phyloP scores from a whole-genome alignment of 768 basidiomycete species.

The Megacollybia marginata region DNA sequence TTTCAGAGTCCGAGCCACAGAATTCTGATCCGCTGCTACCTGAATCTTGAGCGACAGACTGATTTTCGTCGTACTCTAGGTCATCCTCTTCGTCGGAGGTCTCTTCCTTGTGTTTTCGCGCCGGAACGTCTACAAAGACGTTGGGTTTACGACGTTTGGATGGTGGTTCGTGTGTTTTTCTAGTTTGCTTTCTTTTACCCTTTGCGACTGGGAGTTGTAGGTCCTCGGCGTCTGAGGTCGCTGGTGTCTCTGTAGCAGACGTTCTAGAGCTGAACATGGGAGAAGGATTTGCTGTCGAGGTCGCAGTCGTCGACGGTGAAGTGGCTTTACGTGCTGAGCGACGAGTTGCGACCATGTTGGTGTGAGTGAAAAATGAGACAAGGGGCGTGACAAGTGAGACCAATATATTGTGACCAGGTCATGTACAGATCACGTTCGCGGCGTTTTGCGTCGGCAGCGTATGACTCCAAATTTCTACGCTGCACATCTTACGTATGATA shows the following conservation, averaged over 20 bases:
- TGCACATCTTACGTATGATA: not conserved
- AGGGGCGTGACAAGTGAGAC: not conserved
- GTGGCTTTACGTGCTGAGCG: conserved; percentile 4
- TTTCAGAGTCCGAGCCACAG: conserved; percentile 24
- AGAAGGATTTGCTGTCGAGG: conserved; percentile 12
- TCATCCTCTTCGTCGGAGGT: conserved; percentile 29
- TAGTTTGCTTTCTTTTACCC: not conserved
- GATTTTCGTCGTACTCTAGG: conserved; percentile 32
- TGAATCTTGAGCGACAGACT: conserved; percentile 39
- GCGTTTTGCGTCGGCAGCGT: no score
- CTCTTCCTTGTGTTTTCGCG: not conserved
- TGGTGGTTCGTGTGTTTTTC: not conserved
- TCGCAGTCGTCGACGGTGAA: conserved; percentile 9
- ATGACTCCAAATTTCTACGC: no score
- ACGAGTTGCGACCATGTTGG: conserved; percentile 11
- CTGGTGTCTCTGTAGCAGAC: conserved; percentile 9
- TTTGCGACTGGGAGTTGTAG: not conserved
- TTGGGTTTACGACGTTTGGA: not conserved
- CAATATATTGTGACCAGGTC: not conserved
- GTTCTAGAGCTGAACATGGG: conserved; percentile 12
- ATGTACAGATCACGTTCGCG: not conserved
- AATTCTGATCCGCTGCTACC: conserved; percentile 61
- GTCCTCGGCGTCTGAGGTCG: conserved; percentile 7
- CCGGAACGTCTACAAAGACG: not conserved
- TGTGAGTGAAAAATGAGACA: not conserved